Evolutionary conservation across 2,329 filamentous ascomycete species (phyloP).

Genomic region (Aschersonia sp.): DNA sequence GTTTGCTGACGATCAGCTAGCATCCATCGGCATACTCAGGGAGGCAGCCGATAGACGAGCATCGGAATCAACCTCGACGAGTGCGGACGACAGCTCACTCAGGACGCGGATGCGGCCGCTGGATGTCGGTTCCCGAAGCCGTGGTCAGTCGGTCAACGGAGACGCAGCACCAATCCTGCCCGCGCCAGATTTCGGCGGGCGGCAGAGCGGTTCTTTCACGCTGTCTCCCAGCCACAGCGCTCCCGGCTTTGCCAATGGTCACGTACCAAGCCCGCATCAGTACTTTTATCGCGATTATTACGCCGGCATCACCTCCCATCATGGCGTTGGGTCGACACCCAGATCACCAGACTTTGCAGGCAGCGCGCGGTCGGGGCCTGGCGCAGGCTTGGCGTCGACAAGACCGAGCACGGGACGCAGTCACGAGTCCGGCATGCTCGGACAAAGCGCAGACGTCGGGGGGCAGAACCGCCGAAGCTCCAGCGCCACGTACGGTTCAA

Average conservation of each 20-base stretch:
- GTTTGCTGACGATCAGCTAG: constrained; percentile 57
- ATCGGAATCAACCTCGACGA: constrained; percentile 44
- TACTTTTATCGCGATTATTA: constrained; percentile 44
- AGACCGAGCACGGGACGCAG: constrained; percentile 48
- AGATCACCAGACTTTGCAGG: constrained; percentile 37
- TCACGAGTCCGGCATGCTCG: constrained; percentile 36
- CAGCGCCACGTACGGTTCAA: constrained; percentile 37
- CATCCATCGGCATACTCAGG: constrained; percentile 64
- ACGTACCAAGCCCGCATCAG: constrained; percentile 33
- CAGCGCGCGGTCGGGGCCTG: constrained; percentile 32
- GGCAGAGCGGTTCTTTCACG: constrained; percentile 52
- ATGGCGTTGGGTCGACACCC: constrained; percentile 42
- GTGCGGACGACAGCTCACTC: constrained; percentile 33
- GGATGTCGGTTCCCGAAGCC: constrained; percentile 35
- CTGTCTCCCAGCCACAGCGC: constrained; percentile 35
- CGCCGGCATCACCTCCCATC: constrained; percentile 21
- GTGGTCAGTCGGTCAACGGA: constrained; percentile 46
- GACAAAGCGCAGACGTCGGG: constrained; percentile 37
- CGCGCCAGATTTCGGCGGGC: constrained; percentile 49
- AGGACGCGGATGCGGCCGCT: constrained; percentile 33
- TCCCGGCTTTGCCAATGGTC: constrained; percentile 6
- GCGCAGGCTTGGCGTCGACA: constrained; percentile 21
- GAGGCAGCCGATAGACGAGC: constrained; percentile 47
- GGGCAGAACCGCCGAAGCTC: constrained; percentile 36
- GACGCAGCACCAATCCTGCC: constrained; percentile 49